Percentiles rank a stretch among this genome's conserved stretches.
phyloP scores from a whole-genome alignment of 805 yeast genomes.

The Candida khao-thaluensis region DNA sequence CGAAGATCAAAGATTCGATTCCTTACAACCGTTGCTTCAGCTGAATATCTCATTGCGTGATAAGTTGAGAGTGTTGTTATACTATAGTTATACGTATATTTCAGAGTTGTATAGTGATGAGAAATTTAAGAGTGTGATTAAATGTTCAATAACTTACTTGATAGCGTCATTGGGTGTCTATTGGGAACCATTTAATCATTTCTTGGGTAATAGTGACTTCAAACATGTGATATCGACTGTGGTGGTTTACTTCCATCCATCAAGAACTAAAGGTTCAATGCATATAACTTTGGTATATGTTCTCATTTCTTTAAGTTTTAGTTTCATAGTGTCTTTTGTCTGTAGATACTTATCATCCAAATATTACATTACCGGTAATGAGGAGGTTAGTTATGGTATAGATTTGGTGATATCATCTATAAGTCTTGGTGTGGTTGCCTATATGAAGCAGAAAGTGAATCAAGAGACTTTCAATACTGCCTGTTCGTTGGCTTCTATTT shows the following conservation, averaged over 20 bases:
- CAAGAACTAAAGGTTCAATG: slow-evolving; percentile 79
- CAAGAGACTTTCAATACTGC: slow-evolving; percentile 78
- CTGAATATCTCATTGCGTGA: slow-evolving; percentile 8
- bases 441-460: slow-evolving; percentile 63
- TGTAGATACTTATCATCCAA: slow-evolving; percentile 52
- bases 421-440: slow-evolving; percentile 67
- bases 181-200: slow-evolving; percentile 44
- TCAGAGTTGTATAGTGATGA: slow-evolving; percentile 17
- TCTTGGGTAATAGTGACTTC: slow-evolving; percentile 65
- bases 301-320: slow-evolving; percentile 50
- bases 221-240: slow-evolving; percentile 83
- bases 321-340: slow-evolving; percentile 49
- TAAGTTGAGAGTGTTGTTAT: slow-evolving; percentile 8
- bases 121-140: slow-evolving; percentile 40
- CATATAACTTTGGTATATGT: slow-evolving; percentile 69
- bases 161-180: slow-evolving; percentile 75
- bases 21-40: slow-evolving; percentile 1
- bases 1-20: slow-evolving; percentile 1
- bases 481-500: slow-evolving; percentile 71
- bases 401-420: slow-evolving; percentile 53
- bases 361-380: slow-evolving; percentile 45
- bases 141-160: slow-evolving; percentile 73
- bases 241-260: slow-evolving; percentile 82
- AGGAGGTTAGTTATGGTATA: slow-evolving; percentile 49
- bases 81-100: slow-evolving; percentile 1